Conservation (phyloP, 2,329 filamentous ascomycete genomes). For the Fusarium keratoplasticum region DNA sequence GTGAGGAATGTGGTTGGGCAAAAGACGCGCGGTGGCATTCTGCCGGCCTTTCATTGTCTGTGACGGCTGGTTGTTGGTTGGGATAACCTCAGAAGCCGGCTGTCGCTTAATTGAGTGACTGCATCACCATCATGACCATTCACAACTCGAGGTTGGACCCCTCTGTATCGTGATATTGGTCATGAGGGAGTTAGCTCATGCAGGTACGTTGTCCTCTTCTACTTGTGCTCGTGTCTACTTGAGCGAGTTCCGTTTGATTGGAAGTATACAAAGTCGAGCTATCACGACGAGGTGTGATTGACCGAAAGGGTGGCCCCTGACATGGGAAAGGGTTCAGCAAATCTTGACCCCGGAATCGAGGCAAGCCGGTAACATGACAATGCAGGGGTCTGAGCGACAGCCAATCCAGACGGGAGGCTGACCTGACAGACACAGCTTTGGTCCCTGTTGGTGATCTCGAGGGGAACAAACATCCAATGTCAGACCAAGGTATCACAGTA, state of each 20-base stretch:
- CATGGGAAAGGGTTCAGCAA: neutral
- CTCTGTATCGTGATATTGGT: neutral
- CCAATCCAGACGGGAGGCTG: neutral
- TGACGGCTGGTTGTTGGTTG: conserved; percentile 2
- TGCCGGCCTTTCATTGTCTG: neutral
- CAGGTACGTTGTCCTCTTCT: neutral
- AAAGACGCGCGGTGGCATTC: neutral
- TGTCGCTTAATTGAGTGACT: neutral
- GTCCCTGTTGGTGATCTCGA: neutral
- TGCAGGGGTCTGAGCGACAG: neutral
- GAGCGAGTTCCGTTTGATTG: neutral
- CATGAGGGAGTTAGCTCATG: neutral
- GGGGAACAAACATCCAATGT: neutral
- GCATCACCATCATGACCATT: neutral
- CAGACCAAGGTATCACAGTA: neutral
- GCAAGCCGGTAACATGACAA: neutral
- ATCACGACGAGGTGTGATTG: neutral
- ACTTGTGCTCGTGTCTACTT: neutral
- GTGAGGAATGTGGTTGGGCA: neutral
- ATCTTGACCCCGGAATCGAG: neutral
- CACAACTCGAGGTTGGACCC: neutral
- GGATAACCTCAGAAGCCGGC: neutral
- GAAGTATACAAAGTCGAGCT: neutral
- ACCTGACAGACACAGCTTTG: neutral
- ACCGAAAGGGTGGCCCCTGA: conserved; percentile 3